These are phyloP conservation scores for Fusarium citri DNA, from an alignment of 2,329 filamentous ascomycete genomes.

Conservation along the genomic window DNA sequence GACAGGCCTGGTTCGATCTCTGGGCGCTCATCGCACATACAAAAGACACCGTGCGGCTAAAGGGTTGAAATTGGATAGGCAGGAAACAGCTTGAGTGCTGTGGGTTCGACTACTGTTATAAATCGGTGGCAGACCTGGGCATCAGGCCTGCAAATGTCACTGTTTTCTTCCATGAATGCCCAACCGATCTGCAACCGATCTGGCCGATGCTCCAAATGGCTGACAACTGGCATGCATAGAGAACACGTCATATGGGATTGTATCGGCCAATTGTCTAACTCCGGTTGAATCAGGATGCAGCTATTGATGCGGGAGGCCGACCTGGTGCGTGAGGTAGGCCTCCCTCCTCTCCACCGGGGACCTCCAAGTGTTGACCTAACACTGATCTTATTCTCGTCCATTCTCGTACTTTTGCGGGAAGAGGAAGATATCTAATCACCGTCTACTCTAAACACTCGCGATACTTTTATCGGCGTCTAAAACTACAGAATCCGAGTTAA, in stretches of 20 bases:
- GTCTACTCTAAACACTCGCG: too few species aligned
- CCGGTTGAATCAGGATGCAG: rapidly evolving
- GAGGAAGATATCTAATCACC: rapidly evolving
- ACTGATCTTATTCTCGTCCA: rapidly evolving
- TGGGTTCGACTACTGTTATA: background rate
- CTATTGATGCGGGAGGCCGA: background rate
- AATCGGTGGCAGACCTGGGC: background rate
- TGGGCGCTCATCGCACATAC: rapidly evolving
- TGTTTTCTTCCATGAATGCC: rapidly evolving
- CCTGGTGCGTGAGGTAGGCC: background rate
- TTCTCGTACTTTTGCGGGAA: rapidly evolving
- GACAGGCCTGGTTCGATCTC: background rate
- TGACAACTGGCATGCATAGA: rapidly evolving
- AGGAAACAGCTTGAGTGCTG: background rate
- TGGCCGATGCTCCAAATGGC: background rate
- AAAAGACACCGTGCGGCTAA: rapidly evolving
- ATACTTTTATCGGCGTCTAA: background rate
- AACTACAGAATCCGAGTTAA: background rate
- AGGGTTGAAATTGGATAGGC: rapidly evolving
- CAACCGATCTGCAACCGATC: background rate
- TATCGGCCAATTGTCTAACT: rapidly evolving
- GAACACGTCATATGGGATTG: background rate
- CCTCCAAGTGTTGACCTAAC: background rate
- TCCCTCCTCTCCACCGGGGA: background rate
- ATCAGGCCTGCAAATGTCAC: rapidly evolving